Percentiles rank a stretch among this genome's conserved stretches.
Evolutionary conservation across 2,329 filamentous ascomycete species (phyloP).

Genomic region (Hymenotorrendiella dingleyae): DNA sequence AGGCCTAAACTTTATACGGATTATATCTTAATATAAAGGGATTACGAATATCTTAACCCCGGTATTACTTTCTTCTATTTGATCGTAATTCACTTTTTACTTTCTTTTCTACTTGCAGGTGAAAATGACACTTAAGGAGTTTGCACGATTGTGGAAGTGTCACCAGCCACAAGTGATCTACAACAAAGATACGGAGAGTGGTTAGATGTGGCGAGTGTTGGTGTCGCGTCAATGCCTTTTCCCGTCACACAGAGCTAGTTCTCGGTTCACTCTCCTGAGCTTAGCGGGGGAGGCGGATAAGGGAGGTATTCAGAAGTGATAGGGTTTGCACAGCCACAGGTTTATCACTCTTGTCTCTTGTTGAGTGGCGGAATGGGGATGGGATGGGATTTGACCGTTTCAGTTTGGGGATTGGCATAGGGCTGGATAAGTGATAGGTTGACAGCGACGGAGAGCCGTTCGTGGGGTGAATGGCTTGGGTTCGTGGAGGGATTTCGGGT

Average conservation of each 20-base stretch:
- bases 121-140: background rate
- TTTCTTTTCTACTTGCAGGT: background rate
- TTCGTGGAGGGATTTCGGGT: background rate
- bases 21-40: background rate
- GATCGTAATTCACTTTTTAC: background rate
- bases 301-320: background rate
- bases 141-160: background rate
- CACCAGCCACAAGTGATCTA: conserved; percentile 1
- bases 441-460: background rate
- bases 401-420: background rate
- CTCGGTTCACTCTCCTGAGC: background rate
- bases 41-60: background rate
- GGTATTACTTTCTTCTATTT: background rate
- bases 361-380: background rate
- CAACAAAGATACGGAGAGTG: background rate
- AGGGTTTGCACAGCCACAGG: background rate
- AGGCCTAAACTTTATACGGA: background rate
- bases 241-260: background rate
- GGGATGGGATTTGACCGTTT: background rate
- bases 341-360: background rate
- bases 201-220: conserved; percentile 2
- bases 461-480: background rate
- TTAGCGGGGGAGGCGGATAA: too few species aligned
- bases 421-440: background rate
- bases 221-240: background rate